Base-by-base conservation (phyloP, 1,284 basidiomycete species). In the Cronartium quercuum region DNA sequence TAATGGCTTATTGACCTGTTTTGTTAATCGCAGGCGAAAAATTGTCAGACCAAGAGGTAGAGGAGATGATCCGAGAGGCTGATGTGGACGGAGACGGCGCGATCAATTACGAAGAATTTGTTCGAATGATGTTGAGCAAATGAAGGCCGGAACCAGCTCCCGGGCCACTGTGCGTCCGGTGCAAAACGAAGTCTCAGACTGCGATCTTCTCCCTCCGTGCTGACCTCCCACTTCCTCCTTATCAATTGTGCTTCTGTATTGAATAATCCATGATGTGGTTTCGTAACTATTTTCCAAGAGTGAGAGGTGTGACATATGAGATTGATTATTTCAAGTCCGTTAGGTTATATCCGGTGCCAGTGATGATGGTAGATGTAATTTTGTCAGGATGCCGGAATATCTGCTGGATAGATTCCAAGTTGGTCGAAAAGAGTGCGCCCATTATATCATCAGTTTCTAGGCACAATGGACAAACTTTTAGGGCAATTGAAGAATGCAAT, bases 21-120 rank as follows among this genome's bases (percentile, higher is more conserved):
- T 44, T 62, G 44, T 60, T 34, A 24, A 47, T 42, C 18, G 38
- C 41, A 80, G 80, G 82, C 68, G 94, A 98, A 85, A 94, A 94
- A 83, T 85, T 98, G 75, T 88, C 92, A 18, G 93, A 97, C 80
- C 87, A 84, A 44, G 95, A 98, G 84, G 92, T 98, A 77, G 91
- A 94, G 79, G 93, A 96, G 85, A 98, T 98, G 95, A 98, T 98
- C 82, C 88, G 93, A 76, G 95, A 98, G 84, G 95, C 95, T 70
- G 95, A 98, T 83, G 88, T 92, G 68, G 94, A 98, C 81, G 94
- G 92, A 57, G 92, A 94, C 82, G 92, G 92, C 40, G 68, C 82
- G 79, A 82, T 78, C 76, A 75, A 84, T 80, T 84, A 84, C 80
- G 81, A 82, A 78, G 84, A 85, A 79, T 85, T 86, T 78, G 85